Evolutionary conservation across 2,329 filamentous ascomycete species (phyloP), one percentile per base, ranked within the genome.

Genomic region (Fusarium dlaminii): DNA sequence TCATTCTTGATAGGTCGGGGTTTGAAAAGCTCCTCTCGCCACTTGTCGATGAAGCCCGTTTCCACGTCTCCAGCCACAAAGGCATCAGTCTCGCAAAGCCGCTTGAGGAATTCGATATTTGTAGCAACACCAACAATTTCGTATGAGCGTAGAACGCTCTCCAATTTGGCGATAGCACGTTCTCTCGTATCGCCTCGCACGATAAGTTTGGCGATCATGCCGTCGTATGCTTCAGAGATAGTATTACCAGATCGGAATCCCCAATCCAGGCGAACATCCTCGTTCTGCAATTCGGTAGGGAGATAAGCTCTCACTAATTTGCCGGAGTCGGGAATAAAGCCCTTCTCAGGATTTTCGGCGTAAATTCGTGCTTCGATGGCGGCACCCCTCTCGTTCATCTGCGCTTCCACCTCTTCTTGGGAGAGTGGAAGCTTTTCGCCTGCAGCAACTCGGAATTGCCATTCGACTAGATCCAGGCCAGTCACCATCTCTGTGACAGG

Each of bases 181-280:
- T 93, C 89, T 68, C 96, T 89, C 64, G 92, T 92, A 22, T 90
- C 89, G 2, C 94, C 96, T 66, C 94, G 90, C 11, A 98, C 94
- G 77, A 99, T 99, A 59, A 99, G 89, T 84, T 99, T 99, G 49
- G 96, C 94, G 75, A 99, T 98, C 96, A 99, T 99, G 34, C 96
- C 96, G 77, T 99, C 96, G 82, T 99, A 99, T 62, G 96, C 94
- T 66, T 96, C 94, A 0, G 95, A 97, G 6, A 99, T 94, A 72
- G 94, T 94, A 80, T 98, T 96, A 32, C 96, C 96, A 75, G 95
- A 89, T 34, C 95, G 90, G 81, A 98, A 98, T 4, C 96, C 96
- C 51, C 95, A 95, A 79, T 99, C 96, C 74, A 99, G 95, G 45
- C 96, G 91, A 37, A 98, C 89, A 72, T 95, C 93, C 2, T 92